Evolutionary conservation across 345 rosid species (phyloP), one percentile per base, ranked within the genome.

Genomic region (Ricinus communis): DNA sequence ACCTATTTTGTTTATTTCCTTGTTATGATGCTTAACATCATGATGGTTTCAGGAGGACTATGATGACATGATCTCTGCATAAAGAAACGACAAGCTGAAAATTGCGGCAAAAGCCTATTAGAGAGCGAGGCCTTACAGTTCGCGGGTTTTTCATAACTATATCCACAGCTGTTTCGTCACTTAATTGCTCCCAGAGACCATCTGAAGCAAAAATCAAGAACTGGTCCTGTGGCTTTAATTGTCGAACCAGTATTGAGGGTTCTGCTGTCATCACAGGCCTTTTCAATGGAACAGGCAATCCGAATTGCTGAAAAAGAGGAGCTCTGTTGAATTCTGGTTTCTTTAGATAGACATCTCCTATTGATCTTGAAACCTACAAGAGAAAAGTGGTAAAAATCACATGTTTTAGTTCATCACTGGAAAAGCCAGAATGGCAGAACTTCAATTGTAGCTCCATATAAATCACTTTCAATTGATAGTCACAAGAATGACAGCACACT

Each of bases 101-200:
- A 52, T 8, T 50, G 27, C 22, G 41, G 62, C 51, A 14, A 68
- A 68, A 33, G 38, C 8, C 49, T 33, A 14, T 16, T 30, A 27
- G 2, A 27, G 36, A 6, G 22, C 3, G 54, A 18, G 16, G 60
- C 38, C 83, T 77, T 76, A 82, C 89, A 6, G 28, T 41, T 77
- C 87, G 76, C 7, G 89, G 86, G 62, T 68, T 71, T 75, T 66
- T 82, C 47, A 45, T 8, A 22, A 86, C 87, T 36, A 83, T 82
- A 38, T 78, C 82, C 27, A 82, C 82, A 13, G 81, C 89, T 61
- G 65, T 71, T 77, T 83, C 82, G 54, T 85, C 89, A 69, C 74
- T 85, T 64, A 81, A 41, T 62, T 83, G 89, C 84, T 83, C 89
- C 89, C 89, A 83, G 1, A 85, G 87, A 33, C 88, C 88, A 73